phyloP scores from a whole-genome alignment of 2,329 filamentous ascomycete species.

The Neonectria ditissima region DNA sequence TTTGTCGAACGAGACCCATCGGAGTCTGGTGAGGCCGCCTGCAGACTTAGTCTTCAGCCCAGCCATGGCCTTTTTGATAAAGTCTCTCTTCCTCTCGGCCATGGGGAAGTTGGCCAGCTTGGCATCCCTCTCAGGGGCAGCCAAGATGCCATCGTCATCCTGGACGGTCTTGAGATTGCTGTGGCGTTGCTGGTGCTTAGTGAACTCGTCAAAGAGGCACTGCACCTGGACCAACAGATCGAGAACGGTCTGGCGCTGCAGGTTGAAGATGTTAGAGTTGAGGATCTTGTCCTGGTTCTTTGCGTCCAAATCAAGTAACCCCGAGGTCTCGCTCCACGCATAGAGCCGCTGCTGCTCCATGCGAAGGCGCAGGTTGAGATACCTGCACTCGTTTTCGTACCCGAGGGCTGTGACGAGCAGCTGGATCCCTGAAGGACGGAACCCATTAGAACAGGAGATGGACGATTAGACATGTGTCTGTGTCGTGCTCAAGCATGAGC shows the following conservation, averaged over 20 bases:
- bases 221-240: constrained; percentile 61
- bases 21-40: constrained; percentile 51
- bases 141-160: constrained; percentile 51
- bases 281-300: constrained; percentile 56
- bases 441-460: constrained; percentile 18
- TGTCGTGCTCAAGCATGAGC: neutral
- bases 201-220: constrained; percentile 61
- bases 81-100: constrained; percentile 53
- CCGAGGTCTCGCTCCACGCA: constrained; percentile 63
- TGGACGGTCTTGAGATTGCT: constrained; percentile 49
- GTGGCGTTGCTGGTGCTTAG: constrained; percentile 55
- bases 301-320: constrained; percentile 57
- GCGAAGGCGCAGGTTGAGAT: constrained; percentile 60
- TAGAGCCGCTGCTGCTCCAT: constrained; percentile 64
- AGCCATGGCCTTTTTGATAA: constrained; percentile 59
- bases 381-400: constrained; percentile 61
- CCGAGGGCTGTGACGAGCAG: constrained; percentile 60
- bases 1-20: constrained; percentile 61
- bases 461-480: neutral
- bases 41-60: constrained; percentile 52
- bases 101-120: constrained; percentile 59
- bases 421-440: constrained; percentile 54
- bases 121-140: constrained; percentile 57
- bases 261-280: constrained; percentile 60
- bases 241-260: constrained; percentile 62